Conservation (phyloP, 306 rosid genomes). For the Gillenia trifoliata region DNA sequence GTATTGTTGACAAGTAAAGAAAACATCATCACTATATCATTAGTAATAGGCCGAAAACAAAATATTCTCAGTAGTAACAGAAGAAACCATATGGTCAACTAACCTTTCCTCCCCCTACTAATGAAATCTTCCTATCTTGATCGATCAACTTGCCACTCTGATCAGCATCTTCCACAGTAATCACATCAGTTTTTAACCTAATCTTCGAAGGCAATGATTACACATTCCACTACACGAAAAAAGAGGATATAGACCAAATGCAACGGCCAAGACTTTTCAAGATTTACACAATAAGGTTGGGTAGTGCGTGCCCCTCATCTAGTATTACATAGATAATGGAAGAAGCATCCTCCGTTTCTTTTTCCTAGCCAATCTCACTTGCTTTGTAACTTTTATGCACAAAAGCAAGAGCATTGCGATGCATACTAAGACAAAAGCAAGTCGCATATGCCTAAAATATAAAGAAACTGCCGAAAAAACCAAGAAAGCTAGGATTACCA, state of each 20-base stretch:
- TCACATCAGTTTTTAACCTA: neutral
- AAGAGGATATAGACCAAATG: constrained; percentile 1
- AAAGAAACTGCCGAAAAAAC: constrained; percentile 87
- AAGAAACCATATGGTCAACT: neutral
- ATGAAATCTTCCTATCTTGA: neutral
- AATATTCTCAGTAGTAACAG: neutral
- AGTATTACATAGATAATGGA: constrained; percentile 86
- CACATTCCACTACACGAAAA: constrained; percentile 4
- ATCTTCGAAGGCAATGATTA: neutral
- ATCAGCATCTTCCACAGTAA: constrained; percentile 14
- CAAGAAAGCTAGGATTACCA: constrained; percentile 83
- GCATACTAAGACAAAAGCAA: constrained; percentile 72
- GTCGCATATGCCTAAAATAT: constrained; percentile 82
- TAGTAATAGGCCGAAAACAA: neutral
- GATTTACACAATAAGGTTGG: constrained; percentile 12
- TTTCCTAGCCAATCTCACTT: constrained; percentile 90
- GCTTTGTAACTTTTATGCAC: constrained; percentile 94
- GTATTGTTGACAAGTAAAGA: constrained; percentile 5
- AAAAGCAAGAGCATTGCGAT: constrained; percentile 71
- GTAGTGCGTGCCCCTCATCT: constrained; percentile 22
- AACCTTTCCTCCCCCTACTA: neutral
- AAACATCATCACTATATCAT: constrained; percentile 1
- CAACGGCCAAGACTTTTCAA: constrained; percentile 13
- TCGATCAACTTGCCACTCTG: constrained; percentile 7
- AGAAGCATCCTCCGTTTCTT: constrained; percentile 99